phyloP scores from a whole-genome alignment of 2,329 filamentous ascomycete genomes.

The Diaporthe citri region DNA sequence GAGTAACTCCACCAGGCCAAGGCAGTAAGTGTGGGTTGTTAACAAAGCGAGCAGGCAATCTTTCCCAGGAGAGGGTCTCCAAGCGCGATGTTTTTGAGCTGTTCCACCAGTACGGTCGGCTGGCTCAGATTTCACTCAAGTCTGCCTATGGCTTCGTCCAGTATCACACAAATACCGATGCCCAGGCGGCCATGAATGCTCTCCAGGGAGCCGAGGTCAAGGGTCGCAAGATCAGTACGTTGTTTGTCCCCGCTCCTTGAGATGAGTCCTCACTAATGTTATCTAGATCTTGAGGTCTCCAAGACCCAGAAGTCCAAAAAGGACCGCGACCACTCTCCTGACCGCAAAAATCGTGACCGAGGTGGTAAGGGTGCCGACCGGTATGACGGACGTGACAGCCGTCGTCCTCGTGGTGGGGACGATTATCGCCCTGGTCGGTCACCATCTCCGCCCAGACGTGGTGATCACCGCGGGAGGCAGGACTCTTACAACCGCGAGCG shows the following conservation, averaged over 20 bases:
- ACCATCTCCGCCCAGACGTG: conserved; percentile 66
- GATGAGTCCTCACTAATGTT: conserved; percentile 46
- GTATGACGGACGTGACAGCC: conserved; percentile 64
- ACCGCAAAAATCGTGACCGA: conserved; percentile 59
- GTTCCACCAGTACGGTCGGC: conserved; percentile 85
- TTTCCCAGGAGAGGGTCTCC: conserved; percentile 92
- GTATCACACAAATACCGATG: conserved; percentile 83
- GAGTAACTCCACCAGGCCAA: conserved; percentile 49
- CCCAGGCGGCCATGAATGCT: conserved; percentile 77
- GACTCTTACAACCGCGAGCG: conserved; percentile 66
- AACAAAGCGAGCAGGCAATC: conserved; percentile 73
- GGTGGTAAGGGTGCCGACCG: conserved; percentile 60
- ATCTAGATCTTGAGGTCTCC: conserved; percentile 86
- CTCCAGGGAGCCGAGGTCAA: conserved; percentile 86
- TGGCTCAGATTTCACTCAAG: conserved; percentile 96
- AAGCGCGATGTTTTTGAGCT: conserved; percentile 94
- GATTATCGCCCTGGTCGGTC: conserved; percentile 75
- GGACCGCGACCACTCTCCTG: conserved; percentile 68
- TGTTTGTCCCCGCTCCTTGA: background rate
- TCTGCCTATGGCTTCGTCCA: conserved; percentile 98
- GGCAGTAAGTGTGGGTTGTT: background rate
- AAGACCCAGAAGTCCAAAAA: conserved; percentile 84
- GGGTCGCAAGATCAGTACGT: conserved; percentile 94
- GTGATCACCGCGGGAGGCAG: conserved; percentile 64
- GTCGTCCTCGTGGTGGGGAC: conserved; percentile 64